Evolutionary conservation across 306 rosid species (phyloP).

Genomic region (Elaeagnus macrophylla): DNA sequence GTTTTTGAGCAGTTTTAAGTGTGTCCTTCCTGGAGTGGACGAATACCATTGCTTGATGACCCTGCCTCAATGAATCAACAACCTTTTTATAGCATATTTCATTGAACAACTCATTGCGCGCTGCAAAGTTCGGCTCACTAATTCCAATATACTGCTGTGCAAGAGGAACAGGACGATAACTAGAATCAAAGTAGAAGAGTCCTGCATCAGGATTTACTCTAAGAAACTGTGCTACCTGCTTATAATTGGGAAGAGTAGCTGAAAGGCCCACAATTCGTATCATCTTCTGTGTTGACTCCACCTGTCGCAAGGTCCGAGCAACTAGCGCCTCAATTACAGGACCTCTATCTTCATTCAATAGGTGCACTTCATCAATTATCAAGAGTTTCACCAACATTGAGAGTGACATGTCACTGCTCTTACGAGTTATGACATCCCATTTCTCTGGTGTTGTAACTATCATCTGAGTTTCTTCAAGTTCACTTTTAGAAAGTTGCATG

Average conservation of each 20-base stretch:
- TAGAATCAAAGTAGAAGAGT: constrained; percentile 92
- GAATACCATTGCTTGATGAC: constrained; percentile 95
- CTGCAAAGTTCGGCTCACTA: constrained; percentile 75
- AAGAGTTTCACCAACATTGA: constrained; percentile 93
- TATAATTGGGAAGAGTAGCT: constrained; percentile 90
- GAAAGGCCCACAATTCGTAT: constrained; percentile 98
- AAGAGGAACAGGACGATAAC: constrained; percentile 97
- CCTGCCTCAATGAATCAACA: constrained; percentile 77
- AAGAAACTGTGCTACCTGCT: constrained; percentile 94
- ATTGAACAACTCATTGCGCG: constrained; percentile 75
- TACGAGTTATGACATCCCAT: constrained; percentile 99
- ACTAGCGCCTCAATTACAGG: constrained; percentile 97
- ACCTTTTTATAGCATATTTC: constrained; percentile 86
- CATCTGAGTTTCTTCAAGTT: constrained; percentile 99
- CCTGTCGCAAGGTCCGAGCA: constrained; percentile 96
- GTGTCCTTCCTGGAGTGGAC: constrained; percentile 97
- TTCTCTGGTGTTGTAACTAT: constrained; percentile 99
- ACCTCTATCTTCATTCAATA: constrained; percentile 93
- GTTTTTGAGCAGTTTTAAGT: constrained; percentile 76
- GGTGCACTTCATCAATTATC: constrained; percentile 95
- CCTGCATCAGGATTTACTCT: constrained; percentile 91
- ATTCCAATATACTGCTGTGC: constrained; percentile 96
- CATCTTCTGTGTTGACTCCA: constrained; percentile 90
- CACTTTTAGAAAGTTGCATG: constrained; percentile 90
- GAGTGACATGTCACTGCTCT: constrained; percentile 97